Conservation (phyloP, 1,139 yeast species). For the Hemisphaericaspora subhashii region DNA sequence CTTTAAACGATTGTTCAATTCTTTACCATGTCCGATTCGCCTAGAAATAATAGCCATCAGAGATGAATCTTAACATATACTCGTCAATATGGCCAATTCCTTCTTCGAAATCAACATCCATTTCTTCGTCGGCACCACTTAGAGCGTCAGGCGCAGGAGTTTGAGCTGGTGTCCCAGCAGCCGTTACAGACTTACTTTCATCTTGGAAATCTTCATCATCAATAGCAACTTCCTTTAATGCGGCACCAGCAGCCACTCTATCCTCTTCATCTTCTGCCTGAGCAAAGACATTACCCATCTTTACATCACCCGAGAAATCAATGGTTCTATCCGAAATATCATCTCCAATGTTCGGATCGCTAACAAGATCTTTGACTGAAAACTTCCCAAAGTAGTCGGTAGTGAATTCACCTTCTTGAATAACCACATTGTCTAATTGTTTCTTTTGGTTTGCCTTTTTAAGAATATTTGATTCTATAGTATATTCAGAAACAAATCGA, state of each 20-base stretch:
- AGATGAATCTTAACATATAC: slow-evolving; percentile 90
- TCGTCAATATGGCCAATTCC: slow-evolving; percentile 89
- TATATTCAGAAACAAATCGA: slow-evolving; percentile 92
- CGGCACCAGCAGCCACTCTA: slow-evolving; percentile 86
- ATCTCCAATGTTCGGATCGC: slow-evolving; percentile 50
- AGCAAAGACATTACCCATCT: slow-evolving; percentile 70
- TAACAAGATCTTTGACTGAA: slow-evolving; percentile 85
- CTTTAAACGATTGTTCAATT: too few species aligned
- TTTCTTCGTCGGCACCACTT: slow-evolving; percentile 21
- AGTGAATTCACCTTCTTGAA: slow-evolving; percentile 97
- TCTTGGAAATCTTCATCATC: slow-evolving; percentile 82
- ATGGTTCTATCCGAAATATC: slow-evolving; percentile 40
- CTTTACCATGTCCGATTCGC: too few species aligned
- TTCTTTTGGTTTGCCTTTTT: slow-evolving; percentile 95
- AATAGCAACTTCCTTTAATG: slow-evolving; percentile 79
- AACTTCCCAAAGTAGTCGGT: slow-evolving; percentile 92
- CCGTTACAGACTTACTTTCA: slow-evolving; percentile 32
- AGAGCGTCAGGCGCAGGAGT: slow-evolving; percentile 19
- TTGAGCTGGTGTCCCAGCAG: slow-evolving; percentile 36
- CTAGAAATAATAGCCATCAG: slow-evolving; percentile 54
- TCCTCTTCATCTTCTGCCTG: slow-evolving; percentile 98
- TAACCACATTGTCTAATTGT: slow-evolving; percentile 91
- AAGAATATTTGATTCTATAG: slow-evolving; percentile 93
- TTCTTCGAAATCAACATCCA: slow-evolving; percentile 67
- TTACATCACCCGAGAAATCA: slow-evolving; percentile 41